A percentile compares a stretch with the other conserved stretches of the same genome.
Conservation (phyloP, 1,139 yeast genomes). For the Tardiomyces depauwii region DNA sequence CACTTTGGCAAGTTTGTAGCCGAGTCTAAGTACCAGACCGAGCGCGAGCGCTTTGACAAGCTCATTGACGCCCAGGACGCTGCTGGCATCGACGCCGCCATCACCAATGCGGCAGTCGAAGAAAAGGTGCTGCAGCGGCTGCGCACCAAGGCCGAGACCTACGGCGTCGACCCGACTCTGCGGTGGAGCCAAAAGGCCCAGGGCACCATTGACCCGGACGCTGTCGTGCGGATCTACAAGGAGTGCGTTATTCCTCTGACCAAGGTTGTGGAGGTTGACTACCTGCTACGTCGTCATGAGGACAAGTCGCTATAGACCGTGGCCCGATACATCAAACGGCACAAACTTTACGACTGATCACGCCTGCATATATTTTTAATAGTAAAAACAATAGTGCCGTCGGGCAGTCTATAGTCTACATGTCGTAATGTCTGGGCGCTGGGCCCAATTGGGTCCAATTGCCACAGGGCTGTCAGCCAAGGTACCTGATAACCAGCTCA, state of each 20-base stretch:
- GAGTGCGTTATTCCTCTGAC: constrained; percentile 89
- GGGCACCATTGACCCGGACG: constrained; percentile 71
- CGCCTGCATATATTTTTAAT: too few relatives aligned
- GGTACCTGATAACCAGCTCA: constrained; percentile 53
- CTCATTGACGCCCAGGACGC: constrained; percentile 57
- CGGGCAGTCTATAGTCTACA: too few relatives aligned
- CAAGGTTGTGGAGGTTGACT: constrained; percentile 89
- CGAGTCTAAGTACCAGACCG: constrained; percentile 74
- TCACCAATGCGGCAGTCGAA: constrained; percentile 83
- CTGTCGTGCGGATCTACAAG: constrained; percentile 71
- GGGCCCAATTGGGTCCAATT: too few relatives aligned
- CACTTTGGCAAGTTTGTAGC: constrained; percentile 98
- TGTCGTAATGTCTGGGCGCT: too few relatives aligned
- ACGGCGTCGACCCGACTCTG: constrained; percentile 80
- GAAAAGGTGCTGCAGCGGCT: constrained; percentile 70
- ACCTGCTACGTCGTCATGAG: constrained; percentile 71
- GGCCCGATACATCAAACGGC: too few relatives aligned
- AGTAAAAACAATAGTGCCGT: too few relatives aligned
- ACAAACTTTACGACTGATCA: too few relatives aligned
- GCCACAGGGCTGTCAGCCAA: constrained; percentile 17
- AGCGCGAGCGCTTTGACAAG: constrained; percentile 49
- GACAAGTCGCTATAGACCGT: constrained; percentile 26
- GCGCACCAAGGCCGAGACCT: constrained; percentile 66
- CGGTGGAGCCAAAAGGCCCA: constrained; percentile 56
- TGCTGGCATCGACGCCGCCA: constrained; percentile 64